Evolutionary conservation across 106 monocot species (phyloP).

Genomic region (Dendrobium nobile): DNA sequence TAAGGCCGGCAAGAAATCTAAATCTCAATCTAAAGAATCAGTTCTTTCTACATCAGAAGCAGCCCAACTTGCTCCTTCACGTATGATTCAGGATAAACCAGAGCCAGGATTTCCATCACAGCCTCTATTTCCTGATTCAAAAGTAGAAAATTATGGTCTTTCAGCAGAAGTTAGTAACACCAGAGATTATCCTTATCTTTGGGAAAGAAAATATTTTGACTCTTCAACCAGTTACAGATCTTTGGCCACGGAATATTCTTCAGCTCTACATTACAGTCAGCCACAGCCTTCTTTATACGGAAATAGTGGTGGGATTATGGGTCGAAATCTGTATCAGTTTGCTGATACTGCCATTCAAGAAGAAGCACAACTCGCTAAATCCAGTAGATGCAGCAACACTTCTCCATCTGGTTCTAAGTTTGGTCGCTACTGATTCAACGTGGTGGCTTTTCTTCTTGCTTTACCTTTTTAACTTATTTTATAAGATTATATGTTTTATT

Average conservation of each 20-base stretch:
- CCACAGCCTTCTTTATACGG: not conserved
- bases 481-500: not conserved
- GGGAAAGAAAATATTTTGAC: not conserved
- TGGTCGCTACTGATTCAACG: not conserved
- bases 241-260: not conserved
- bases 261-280: constrained; percentile 1
- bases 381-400: not conserved
- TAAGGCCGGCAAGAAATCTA: not conserved
- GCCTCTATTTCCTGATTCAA: not conserved
- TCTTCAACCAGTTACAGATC: not conserved
- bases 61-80: not conserved
- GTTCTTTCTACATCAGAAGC: constrained; percentile 7
- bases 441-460: not conserved
- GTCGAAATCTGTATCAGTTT: constrained; percentile 11
- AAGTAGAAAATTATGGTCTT: not conserved
- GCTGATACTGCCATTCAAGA: constrained; percentile 15
- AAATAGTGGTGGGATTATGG: not conserved
- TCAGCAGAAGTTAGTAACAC: too few species aligned
- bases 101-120: not conserved
- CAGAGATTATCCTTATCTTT: not conserved
- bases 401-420: not conserved
- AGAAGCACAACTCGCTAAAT: constrained; percentile 3
- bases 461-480: not conserved
- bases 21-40: constrained; percentile 6
- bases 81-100: not conserved